Percentiles rank a stretch among this genome's conserved stretches.
Evolutionary conservation across 495 filamentous ascomycete species (phyloP).

Genomic region (Aspergillus diversus): DNA sequence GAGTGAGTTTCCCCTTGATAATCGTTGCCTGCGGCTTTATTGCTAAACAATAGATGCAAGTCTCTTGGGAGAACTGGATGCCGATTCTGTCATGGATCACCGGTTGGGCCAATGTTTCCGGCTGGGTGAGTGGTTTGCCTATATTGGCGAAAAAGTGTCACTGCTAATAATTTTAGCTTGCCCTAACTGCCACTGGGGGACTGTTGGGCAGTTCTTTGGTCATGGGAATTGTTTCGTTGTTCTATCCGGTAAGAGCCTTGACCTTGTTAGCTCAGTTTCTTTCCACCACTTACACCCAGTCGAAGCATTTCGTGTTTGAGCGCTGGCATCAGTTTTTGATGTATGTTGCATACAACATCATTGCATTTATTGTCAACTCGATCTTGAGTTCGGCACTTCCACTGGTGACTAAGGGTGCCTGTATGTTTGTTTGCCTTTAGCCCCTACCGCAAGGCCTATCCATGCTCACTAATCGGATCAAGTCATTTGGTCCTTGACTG

Average conservation of each 20-base stretch:
- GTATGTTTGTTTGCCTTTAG: constrained; percentile 28
- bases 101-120: constrained; percentile 76
- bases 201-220: constrained; percentile 61
- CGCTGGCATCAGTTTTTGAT: constrained; percentile 77
- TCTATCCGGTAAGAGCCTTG: constrained; percentile 47
- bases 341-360: constrained; percentile 67
- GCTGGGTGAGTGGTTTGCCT: constrained; percentile 56
- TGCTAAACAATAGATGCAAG: constrained; percentile 14
- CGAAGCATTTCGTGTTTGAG: constrained; percentile 52
- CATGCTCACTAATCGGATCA: constrained; percentile 4
- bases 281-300: constrained; percentile 12
- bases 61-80: constrained; percentile 61
- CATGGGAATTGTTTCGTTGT: constrained; percentile 59
- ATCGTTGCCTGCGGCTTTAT: not conserved
- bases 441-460: not conserved
- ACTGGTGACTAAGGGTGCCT: constrained; percentile 62
- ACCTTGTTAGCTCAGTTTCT: not conserved
- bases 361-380: constrained; percentile 68
- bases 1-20: constrained; percentile 31
- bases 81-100: constrained; percentile 69
- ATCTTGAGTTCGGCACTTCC: constrained; percentile 66
- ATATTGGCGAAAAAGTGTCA: not conserved
- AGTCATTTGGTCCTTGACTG: constrained; percentile 68
- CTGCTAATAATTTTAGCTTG: constrained; percentile 67
- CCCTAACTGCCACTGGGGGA: constrained; percentile 52